Conservation (phyloP, 2,329 filamentous ascomycete species). For the Claviceps monticola region DNA sequence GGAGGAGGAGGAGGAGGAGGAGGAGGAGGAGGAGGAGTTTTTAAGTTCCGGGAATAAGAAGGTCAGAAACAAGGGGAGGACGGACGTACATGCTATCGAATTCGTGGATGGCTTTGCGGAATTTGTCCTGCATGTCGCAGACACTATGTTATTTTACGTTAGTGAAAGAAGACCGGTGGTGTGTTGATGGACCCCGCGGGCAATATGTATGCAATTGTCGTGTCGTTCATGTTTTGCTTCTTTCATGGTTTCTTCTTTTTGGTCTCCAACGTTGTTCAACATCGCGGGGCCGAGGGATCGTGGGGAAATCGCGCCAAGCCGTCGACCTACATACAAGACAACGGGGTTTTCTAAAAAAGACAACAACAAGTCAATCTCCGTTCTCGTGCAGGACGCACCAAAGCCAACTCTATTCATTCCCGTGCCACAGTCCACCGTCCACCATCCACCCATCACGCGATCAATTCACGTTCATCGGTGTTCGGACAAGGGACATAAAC, state of each 20-base stretch:
- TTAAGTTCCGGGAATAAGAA: neutral
- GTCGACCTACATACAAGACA: conserved; percentile 30
- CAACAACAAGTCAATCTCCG: neutral
- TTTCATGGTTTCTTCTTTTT: too few relatives aligned
- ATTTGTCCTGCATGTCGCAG: conserved; percentile 92
- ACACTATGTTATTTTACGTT: conserved; percentile 40
- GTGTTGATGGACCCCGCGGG: too few relatives aligned
- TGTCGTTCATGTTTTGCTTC: too few relatives aligned
- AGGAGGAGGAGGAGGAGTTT: neutral
- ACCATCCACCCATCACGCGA: too few relatives aligned
- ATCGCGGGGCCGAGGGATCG: neutral
- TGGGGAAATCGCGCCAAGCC: too few relatives aligned
- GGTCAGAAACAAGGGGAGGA: neutral
- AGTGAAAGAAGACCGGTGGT: neutral
- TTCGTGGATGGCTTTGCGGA: conserved; percentile 68
- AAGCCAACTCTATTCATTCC: too few relatives aligned
- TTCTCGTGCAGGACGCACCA: too few relatives aligned
- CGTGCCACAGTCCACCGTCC: too few relatives aligned
- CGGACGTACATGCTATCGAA: conserved; percentile 61
- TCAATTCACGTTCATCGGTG: too few relatives aligned
- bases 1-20: neutral
- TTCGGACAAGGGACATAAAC: neutral
- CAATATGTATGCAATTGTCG: too few relatives aligned
- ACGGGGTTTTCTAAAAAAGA: conserved; percentile 28
- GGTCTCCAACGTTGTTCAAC: too few relatives aligned